These are phyloP conservation scores for Flagelloscypha sp. DNA, from an alignment of 768 basidiomycete species.

Conservation along the genomic window DNA sequence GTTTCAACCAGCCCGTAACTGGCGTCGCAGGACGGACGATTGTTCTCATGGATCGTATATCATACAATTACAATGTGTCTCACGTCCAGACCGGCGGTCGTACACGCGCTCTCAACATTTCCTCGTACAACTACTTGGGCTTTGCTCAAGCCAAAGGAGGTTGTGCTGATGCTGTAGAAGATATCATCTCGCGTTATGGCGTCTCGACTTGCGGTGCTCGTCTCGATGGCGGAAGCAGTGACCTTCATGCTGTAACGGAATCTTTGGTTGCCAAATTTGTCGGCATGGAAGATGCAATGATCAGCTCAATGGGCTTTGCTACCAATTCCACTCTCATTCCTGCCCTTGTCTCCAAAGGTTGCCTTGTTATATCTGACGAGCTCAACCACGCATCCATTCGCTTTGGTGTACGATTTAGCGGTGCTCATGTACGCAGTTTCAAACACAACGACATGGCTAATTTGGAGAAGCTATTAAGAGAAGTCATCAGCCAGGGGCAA, in stretches of 20 bases:
- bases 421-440: slow-evolving; percentile 86
- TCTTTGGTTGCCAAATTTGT: slow-evolving; percentile 84
- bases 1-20: slow-evolving; percentile 87
- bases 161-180: slow-evolving; percentile 91
- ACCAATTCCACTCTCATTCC: slow-evolving; percentile 93
- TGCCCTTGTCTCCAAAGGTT: slow-evolving; percentile 83
- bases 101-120: slow-evolving; percentile 91
- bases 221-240: slow-evolving; percentile 78
- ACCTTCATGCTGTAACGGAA: slow-evolving; percentile 76
- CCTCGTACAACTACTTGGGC: slow-evolving; percentile 98
- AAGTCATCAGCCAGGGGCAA: slow-evolving; percentile 94
- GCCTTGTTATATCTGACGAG: slow-evolving; percentile 94
- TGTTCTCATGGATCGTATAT: slow-evolving; percentile 73
- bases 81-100: slow-evolving; percentile 69
- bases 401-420: slow-evolving; percentile 82
- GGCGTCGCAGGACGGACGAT: slow-evolving; percentile 95
- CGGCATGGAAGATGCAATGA: slow-evolving; percentile 83
- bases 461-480: slow-evolving; percentile 73
- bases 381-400: slow-evolving; percentile 94
- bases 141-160: slow-evolving; percentile 91
- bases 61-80: slow-evolving; percentile 73
- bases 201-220: slow-evolving; percentile 69
- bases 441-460: slow-evolving; percentile 93
- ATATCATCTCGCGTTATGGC: slow-evolving; percentile 73
- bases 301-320: slow-evolving; percentile 95